Evolutionary conservation across 495 filamentous ascomycete genomes (phyloP).

Genomic region (Penicilliopsis zonata): DNA sequence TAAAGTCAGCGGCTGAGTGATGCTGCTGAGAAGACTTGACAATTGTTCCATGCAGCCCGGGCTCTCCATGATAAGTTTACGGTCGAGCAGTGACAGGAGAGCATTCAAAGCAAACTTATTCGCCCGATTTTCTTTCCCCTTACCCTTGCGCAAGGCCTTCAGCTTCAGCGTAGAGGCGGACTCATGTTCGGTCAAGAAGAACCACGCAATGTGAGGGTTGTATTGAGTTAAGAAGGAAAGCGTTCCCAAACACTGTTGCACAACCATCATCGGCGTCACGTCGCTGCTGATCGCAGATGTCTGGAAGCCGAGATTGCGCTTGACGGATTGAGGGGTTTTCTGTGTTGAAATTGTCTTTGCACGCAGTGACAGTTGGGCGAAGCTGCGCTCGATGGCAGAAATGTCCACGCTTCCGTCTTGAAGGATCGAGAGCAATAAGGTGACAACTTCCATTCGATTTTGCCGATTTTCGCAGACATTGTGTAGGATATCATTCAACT

Average conservation of each 20-base stretch:
- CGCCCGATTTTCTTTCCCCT: slow-evolving; percentile 71
- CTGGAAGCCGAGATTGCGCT: slow-evolving; percentile 53
- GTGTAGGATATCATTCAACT: slow-evolving; percentile 73
- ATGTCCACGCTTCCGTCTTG: slow-evolving; percentile 92
- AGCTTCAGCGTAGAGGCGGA: slow-evolving; percentile 58
- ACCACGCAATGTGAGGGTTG: slow-evolving; percentile 74
- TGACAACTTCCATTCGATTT: slow-evolving; percentile 90
- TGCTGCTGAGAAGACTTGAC: slow-evolving; percentile 71
- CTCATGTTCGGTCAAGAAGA: slow-evolving; percentile 96
- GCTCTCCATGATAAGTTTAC: slow-evolving; percentile 88
- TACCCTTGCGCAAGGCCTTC: slow-evolving; percentile 69
- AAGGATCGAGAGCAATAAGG: slow-evolving; percentile 82
- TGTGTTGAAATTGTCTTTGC: slow-evolving; percentile 66
- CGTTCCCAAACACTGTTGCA: slow-evolving; percentile 83
- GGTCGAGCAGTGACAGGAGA: slow-evolving; percentile 75
- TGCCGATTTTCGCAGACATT: slow-evolving; percentile 90
- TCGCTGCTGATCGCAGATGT: slow-evolving; percentile 50
- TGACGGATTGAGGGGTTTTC: slow-evolving; percentile 71
- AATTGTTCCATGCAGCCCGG: slow-evolving; percentile 90
- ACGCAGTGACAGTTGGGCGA: slow-evolving; percentile 79
- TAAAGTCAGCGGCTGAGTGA: slow-evolving; percentile 75
- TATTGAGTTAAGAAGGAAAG: slow-evolving; percentile 69
- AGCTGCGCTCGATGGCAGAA: slow-evolving; percentile 87
- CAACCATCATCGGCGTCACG: slow-evolving; percentile 84
- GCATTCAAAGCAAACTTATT: slow-evolving; percentile 88